These are phyloP conservation scores for Saccharomyces hybrid DNA, from an alignment of 1,139 yeast genomes.

Conservation along the genomic window DNA sequence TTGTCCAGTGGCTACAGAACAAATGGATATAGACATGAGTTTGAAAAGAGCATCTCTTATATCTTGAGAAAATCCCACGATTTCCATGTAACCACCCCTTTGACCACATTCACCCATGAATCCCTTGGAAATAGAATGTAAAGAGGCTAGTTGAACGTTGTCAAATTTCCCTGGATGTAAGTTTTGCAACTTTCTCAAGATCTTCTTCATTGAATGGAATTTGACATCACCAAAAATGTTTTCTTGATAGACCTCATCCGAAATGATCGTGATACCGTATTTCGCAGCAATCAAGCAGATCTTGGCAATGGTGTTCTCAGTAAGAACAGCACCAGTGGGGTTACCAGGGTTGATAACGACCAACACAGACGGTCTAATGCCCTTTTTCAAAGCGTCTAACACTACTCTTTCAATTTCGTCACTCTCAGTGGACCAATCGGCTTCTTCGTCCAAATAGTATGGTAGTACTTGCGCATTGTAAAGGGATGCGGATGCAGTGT, in stretches of 20 bases:
- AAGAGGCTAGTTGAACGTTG: constrained; percentile 77
- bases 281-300: constrained; percentile 74
- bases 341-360: constrained; percentile 97
- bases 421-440: constrained; percentile 78
- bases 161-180: constrained; percentile 48
- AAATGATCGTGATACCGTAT: constrained; percentile 74
- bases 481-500: constrained; percentile 83
- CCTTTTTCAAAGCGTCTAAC: constrained; percentile 42
- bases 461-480: constrained; percentile 79
- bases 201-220: constrained; percentile 58
- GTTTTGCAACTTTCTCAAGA: constrained; percentile 52
- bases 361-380: constrained; percentile 62
- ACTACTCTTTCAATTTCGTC: constrained; percentile 52
- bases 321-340: constrained; percentile 85
- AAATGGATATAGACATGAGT: constrained; percentile 79
- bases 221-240: constrained; percentile 61
- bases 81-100: constrained; percentile 97
- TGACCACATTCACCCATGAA: constrained; percentile 98
- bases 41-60: constrained; percentile 67
- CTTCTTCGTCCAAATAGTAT: constrained; percentile 73
- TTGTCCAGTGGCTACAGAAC: constrained; percentile 94
- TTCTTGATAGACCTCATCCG: constrained; percentile 98
- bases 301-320: constrained; percentile 55
- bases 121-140: constrained; percentile 95
- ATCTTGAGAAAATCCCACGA: constrained; percentile 67